Conservation (phyloP, 768 basidiomycete genomes). For the Panellus pusillus region DNA sequence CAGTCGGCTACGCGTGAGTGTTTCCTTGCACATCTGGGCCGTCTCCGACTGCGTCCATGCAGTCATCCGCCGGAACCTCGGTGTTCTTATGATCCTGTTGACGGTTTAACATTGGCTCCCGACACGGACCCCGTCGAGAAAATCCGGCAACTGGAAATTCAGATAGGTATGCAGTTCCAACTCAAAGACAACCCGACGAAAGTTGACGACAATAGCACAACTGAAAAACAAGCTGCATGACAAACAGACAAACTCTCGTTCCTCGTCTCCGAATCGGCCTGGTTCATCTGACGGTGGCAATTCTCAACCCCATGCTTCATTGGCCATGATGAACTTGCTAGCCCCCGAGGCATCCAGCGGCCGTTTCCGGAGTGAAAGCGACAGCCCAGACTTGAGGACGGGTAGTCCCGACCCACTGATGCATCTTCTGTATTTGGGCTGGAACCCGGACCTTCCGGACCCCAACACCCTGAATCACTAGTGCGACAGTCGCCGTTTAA, state of each 20-base stretch:
- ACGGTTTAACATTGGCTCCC: slow-evolving; percentile 73
- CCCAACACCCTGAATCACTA: slow-evolving; percentile 73
- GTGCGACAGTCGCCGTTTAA: slow-evolving; percentile 44
- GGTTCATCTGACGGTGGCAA: slow-evolving; percentile 36
- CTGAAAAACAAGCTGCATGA: slow-evolving; percentile 65
- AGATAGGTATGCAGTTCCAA: slow-evolving; percentile 54
- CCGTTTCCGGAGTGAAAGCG: slow-evolving; percentile 43
- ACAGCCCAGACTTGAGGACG: slow-evolving; percentile 51
- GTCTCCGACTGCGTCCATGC: slow-evolving; percentile 15
- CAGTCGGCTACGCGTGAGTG: slow-evolving; percentile 79
- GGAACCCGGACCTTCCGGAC: slow-evolving; percentile 85
- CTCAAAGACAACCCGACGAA: slow-evolving; percentile 12
- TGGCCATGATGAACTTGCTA: slow-evolving; percentile 43
- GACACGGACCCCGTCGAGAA: slow-evolving; percentile 80
- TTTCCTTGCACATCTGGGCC: slow-evolving; percentile 1
- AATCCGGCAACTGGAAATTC: slow-evolving; percentile 73
- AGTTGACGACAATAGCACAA: slow-evolving; percentile 42
- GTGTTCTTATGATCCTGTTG: slow-evolving; percentile 85
- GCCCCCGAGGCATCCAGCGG: slow-evolving; percentile 37
- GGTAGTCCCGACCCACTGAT: slow-evolving; percentile 53
- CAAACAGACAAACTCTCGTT: slow-evolving; percentile 39
- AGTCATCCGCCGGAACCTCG: slow-evolving; percentile 86
- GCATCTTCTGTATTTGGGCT: slow-evolving; percentile 72
- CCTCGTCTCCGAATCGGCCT: slow-evolving; percentile 38
- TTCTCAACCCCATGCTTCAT: slow-evolving; percentile 44